Evolutionary conservation across 495 filamentous ascomycete species (phyloP), one percentile per base, ranked within the genome.

Genomic region (Viridothelium virens): DNA sequence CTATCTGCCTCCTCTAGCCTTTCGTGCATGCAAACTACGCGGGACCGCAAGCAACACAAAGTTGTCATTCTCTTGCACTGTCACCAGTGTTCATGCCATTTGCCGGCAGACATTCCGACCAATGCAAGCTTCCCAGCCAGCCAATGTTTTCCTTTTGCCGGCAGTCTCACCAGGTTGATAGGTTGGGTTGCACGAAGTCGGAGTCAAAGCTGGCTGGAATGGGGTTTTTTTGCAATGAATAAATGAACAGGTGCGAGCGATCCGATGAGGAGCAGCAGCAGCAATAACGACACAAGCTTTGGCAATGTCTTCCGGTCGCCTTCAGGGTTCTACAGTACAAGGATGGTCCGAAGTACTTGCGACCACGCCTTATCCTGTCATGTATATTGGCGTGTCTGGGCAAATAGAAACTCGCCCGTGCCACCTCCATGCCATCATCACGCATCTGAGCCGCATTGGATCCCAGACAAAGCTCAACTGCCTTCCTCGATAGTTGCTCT

Each of bases 361-460:
- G 25, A 25, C 25, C 25, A 25, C 25, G 25, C 25, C 25, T 25
- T 25, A 25, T 25, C 25, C 25, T 25, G 25, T 25, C 25, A 25
- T 25, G 25, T 25, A 25, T 25, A 25, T 25, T 25, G 25, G 25
- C 25, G 25, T n/a, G 53, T 59, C 53, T 59, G 53, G 53, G 53
- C 10, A 34, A 59, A 18, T 31, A 31, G 53, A 59, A 59, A 31
- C 25, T 25, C 25, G 25, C 25, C 25, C 25, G 25, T 25, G 18
- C 31, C 7, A 18, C 7, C 25, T 36, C 36, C 53, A 59, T 59
- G 33, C 53, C 53, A 59, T 59, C 53, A 59, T 59, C 53, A 31
- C 53, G 53, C 53, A 59, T 59, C 33, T 18, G 53, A 59, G 53
- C 53, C 53, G 53, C 53, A 59, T 59, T 10, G 31, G 31, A 36